Evolutionary conservation across 768 basidiomycete genomes (phyloP), one percentile per base, ranked within the genome.

Genomic region (Collybia mongolica): DNA sequence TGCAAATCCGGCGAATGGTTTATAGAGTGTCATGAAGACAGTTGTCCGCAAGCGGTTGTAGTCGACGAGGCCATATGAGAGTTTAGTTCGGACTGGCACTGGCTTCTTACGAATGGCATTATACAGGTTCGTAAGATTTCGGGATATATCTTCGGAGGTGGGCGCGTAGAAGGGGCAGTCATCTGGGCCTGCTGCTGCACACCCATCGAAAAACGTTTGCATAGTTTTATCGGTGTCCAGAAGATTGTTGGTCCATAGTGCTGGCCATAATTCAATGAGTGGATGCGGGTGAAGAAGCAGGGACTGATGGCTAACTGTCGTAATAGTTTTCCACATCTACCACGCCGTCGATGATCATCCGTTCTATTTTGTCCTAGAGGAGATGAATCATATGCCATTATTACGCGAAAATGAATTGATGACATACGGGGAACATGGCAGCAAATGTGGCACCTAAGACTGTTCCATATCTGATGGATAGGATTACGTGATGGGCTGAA

Each of bases 291-390:
- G 14, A 20, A 17, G 15, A 39, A 26, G 12, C 15, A 20, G 20
- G 20, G 7, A 26, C 46, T 32, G 3, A 15, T 20, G 44, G 61
- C 35, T 51, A n/a, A 72, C 73, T 63, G 11, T 63, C 53, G 46
- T 69, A 76, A 48, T 73, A 75, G 41, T 73, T 58, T 24, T 73
- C 69, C 1, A 68, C 56, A 38, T 75, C 73, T 18, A 68, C 64
- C n/a, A 74, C 72, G 17, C 72, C 72, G 40, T 76, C 74, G 18
- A 74, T 63, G 6, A 72, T 58, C 15, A 74, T 8, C 9, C 72
- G 66, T 44, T 67, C 71, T 18, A 74, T 58, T 36, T 71, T 70
- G 44, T 72, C 67, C 69, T 74, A 36, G 24, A 55, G 53, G 26
- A 35, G 8, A 7, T n/a, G 29, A 32, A 18, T 4, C 36, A 14